Percentiles rank a stretch among this genome's conserved stretches.
Conservation (phyloP, 768 basidiomycete species). For the Paxillus ammoniavirescens region DNA sequence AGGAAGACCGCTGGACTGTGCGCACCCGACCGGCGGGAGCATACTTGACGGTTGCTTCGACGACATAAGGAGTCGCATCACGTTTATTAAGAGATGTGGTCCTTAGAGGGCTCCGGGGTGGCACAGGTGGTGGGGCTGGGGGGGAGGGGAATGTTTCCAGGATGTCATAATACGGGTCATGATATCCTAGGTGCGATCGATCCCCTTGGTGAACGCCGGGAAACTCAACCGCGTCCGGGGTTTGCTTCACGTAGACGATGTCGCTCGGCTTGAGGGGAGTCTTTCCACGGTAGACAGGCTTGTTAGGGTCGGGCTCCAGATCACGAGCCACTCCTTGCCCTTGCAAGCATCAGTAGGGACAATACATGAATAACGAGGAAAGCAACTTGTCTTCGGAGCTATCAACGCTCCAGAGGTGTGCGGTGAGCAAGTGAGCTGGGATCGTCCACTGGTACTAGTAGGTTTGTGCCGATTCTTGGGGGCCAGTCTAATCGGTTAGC, state of each 20-base stretch:
- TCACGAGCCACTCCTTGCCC: no score
- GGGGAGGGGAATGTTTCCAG: constrained; percentile 7
- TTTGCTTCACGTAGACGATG: constrained; percentile 6
- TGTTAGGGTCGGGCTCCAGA: not conserved
- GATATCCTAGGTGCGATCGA: not conserved
- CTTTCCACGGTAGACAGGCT: constrained; percentile 11
- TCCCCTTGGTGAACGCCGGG: not conserved
- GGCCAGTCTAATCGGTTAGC: no score
- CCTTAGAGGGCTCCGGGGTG: constrained; percentile 3
- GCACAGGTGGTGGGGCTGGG: constrained; percentile 1
- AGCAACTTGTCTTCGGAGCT: no score
- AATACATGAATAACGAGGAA: no score
- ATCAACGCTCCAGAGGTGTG: no score
- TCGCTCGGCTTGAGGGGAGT: constrained; percentile 7
- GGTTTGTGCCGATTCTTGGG: no score
- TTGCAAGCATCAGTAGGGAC: no score
- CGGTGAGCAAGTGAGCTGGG: no score
- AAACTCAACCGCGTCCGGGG: not conserved
- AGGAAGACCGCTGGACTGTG: constrained; percentile 5
- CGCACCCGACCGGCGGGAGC: not conserved
- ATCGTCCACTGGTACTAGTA: no score
- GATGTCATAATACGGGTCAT: not conserved
- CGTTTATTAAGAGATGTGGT: constrained; percentile 1
- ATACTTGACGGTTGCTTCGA: not conserved
- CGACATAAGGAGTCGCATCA: not conserved